A percentile compares a stretch with the other conserved stretches of the same genome.
Conservation (phyloP, 73 alveolate genomes). For the Tetrahymena borealis region DNA sequence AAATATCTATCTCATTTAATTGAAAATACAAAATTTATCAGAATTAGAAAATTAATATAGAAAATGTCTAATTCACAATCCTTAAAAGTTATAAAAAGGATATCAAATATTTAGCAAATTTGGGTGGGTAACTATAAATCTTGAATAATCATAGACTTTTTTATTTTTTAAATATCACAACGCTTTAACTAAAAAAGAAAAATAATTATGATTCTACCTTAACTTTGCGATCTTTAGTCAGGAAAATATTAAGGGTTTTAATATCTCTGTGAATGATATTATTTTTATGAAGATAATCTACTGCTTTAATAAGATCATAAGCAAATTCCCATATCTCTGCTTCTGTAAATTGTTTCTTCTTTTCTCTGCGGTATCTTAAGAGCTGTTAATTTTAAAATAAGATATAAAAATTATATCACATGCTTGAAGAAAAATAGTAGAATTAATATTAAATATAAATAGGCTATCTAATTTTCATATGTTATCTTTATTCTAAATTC, state of each 20-base stretch:
- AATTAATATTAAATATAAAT: slow-evolving; percentile 53
- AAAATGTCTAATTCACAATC: too few species aligned
- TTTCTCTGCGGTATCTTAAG: slow-evolving; percentile 33
- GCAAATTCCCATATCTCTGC: slow-evolving; percentile 85
- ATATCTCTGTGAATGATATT: slow-evolving; percentile 95
- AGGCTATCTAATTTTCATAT: too few species aligned
- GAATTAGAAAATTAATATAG: too few species aligned
- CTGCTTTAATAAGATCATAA: slow-evolving; percentile 74
- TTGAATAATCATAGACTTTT: too few species aligned
- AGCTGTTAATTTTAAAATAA: not conserved
- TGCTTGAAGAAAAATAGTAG: not conserved
- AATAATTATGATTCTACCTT: too few species aligned
- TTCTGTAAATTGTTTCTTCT: slow-evolving; percentile 51
- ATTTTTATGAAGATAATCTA: slow-evolving; percentile 81
- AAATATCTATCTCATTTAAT: not conserved
- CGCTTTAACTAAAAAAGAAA: too few species aligned
- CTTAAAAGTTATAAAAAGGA: too few species aligned
- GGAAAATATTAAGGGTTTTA: slow-evolving; percentile 84
- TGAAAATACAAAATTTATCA: too few species aligned
- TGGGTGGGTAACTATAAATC: too few species aligned
- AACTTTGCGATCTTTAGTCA: slow-evolving; percentile 46
- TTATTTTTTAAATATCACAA: too few species aligned
- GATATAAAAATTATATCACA: not conserved
- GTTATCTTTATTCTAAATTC: too few species aligned
- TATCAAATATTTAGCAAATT: too few species aligned